Percentiles rank a stretch among this genome's conserved stretches.
Evolutionary conservation across 306 rosid species (phyloP).

Genomic region (Fragaria vesca): DNA sequence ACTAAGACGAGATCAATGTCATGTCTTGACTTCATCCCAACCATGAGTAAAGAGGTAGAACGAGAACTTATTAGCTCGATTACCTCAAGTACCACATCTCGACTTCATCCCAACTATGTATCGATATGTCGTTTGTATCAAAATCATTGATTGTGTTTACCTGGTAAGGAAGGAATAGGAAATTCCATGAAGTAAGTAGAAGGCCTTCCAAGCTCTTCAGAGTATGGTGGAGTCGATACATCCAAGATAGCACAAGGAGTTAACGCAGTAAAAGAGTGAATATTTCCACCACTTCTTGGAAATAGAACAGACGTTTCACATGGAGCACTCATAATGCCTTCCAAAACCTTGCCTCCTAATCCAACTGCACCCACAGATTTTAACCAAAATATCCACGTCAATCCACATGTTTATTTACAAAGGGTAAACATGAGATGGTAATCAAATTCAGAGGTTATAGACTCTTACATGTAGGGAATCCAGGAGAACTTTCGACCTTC

Average conservation of each 20-base stretch:
- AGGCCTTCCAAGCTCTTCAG: slow-evolving; percentile 50
- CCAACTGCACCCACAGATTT: slow-evolving; percentile 39
- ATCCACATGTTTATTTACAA: neutral
- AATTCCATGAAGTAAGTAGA: slow-evolving; percentile 56
- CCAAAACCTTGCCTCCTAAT: slow-evolving; percentile 45
- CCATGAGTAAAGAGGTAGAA: neutral
- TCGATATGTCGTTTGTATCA: neutral
- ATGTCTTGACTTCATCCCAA: no score
- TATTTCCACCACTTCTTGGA: slow-evolving; percentile 71
- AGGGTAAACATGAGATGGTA: neutral
- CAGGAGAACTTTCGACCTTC: slow-evolving; percentile 21
- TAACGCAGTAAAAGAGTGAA: slow-evolving; percentile 58
- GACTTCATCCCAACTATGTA: neutral
- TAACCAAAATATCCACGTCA: neutral
- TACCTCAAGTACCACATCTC: neutral
- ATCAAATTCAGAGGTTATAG: neutral
- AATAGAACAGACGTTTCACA: slow-evolving; percentile 43
- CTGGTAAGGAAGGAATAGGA: slow-evolving; percentile 49
- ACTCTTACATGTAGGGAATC: slow-evolving; percentile 44
- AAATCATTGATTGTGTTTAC: slow-evolving; percentile 21
- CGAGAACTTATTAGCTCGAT: neutral
- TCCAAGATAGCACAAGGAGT: slow-evolving; percentile 61
- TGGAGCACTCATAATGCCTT: slow-evolving; percentile 42
- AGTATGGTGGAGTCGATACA: slow-evolving; percentile 67
- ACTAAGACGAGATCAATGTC: neutral